Conservation (phyloP, 441 rosid genomes). For the Populus hybrid region DNA sequence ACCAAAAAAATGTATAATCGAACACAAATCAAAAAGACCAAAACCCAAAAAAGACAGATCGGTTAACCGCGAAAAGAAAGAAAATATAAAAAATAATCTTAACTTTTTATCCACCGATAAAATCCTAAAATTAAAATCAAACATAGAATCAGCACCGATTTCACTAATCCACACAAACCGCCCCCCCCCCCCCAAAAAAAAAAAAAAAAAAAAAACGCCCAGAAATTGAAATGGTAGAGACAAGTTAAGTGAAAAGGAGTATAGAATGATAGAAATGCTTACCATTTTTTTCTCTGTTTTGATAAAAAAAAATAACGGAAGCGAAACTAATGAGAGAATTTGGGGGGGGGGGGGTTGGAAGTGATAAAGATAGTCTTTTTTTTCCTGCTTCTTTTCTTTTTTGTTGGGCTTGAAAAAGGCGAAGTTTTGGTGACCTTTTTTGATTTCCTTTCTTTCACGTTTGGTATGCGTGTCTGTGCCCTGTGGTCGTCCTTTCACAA, state of each 20-base stretch:
- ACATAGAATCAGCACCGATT: not conserved
- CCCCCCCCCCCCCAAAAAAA: too few species aligned
- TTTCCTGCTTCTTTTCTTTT: not conserved
- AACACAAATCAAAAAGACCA: too few species aligned
- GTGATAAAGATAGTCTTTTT: conserved; percentile 19
- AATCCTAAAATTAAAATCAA: conserved; percentile 11
- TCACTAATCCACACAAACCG: not conserved
- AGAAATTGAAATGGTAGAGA: not conserved
- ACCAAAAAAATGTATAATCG: not conserved
- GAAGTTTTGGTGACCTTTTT: not conserved
- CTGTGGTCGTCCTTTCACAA: not conserved
- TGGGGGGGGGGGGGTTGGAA: conserved; percentile 10
- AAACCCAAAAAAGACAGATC: not conserved
- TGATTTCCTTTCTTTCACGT: not conserved
- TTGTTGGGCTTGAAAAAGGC: not conserved
- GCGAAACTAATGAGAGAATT: conserved; percentile 29
- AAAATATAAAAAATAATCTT: not conserved
- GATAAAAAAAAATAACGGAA: conserved; percentile 13
- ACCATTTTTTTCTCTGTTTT: conserved; percentile 32
- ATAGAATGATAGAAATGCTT: conserved; percentile 6
- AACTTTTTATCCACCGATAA: not conserved
- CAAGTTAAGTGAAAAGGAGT: not conserved
- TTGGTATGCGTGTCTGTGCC: conserved; percentile 12
- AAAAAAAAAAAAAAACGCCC: not conserved
- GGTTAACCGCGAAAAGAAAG: not conserved